These are phyloP conservation scores for Dothistroma pini DNA, from an alignment of 2,329 filamentous ascomycete species.

Conservation along the genomic window DNA sequence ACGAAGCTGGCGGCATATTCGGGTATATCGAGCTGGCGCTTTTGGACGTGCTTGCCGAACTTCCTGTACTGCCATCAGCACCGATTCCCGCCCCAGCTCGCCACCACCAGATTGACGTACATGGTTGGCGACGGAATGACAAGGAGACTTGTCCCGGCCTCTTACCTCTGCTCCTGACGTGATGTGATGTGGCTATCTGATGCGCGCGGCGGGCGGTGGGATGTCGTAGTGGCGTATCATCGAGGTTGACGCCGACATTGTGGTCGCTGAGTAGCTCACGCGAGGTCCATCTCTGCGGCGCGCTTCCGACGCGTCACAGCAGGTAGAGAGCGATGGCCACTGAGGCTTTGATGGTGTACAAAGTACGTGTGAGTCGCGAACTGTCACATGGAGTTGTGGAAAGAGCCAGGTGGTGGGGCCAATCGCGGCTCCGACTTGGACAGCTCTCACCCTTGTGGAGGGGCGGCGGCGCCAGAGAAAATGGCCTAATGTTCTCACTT, in stretches of 20 bases:
- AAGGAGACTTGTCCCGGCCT: neutral
- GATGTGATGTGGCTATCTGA: conserved; percentile 3
- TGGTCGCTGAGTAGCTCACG: conserved; percentile 1
- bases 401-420: too few relatives aligned
- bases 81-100: neutral
- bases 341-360: neutral
- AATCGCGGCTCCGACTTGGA: too few relatives aligned
- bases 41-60: conserved; percentile 99
- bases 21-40: conserved; percentile 96
- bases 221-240: conserved; percentile 2
- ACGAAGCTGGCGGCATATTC: conserved; percentile 99
- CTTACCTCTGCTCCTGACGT: conserved; percentile 1
- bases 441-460: too few relatives aligned
- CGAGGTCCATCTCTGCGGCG: neutral
- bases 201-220: conserved; percentile 1
- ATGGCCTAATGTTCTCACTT: too few relatives aligned
- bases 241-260: conserved; percentile 8
- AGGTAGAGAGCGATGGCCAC: neutral
- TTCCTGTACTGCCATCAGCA: conserved; percentile 62
- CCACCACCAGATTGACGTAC: conserved; percentile 2
- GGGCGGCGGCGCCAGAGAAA: too few relatives aligned
- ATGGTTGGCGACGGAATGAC: conserved; percentile 4
- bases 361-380: neutral
- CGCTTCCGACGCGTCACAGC: neutral
- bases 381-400: neutral